Base-by-base conservation (phyloP, 1,284 basidiomycete genomes). In the Blastosporella zonata region DNA sequence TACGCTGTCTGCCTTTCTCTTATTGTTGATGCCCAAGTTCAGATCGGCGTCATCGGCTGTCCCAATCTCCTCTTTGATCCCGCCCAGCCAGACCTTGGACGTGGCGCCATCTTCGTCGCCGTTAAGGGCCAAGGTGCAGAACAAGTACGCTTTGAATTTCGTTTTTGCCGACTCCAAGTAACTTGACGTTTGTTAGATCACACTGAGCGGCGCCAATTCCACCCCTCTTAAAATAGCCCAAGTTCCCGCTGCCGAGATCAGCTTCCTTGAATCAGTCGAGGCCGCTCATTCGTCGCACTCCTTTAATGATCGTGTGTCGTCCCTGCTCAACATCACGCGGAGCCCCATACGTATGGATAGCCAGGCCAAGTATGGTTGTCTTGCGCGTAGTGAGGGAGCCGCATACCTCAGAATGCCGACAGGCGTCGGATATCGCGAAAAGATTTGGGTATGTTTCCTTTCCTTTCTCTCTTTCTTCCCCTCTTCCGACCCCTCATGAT, bases 1-100 rank as follows among this genome's bases (percentile, higher is more conserved):
- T 99, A 96, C 63, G 96, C 96, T 4, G 93, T 99, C 22, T 99
- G 96, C 68, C 76, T 99, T 23, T 90, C 93, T 0, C 78, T 99
- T 52, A 82, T 99, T 59, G 79, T 93, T 48, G 84, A 98, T 59
- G 82, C 90, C 0, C 66, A 84, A 50, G 92, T 96, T 34, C 77
- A 92, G 61, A 75, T 97, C 10, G 95, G 94, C 17, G 86, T 97
- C 17, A 93, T 98, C 62, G 96, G 95, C 3, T 98, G 95, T 67
- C 96, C 95, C 0, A 99, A 99, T 69, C 76, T 99, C 20, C 87
- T 84, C n/a, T 65, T 79, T 18, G 73, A 82, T 55, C 73, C 77
- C 2, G 64, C 74, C 1, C 69, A 80, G 40, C 77, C 85, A 1
- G 72, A 81, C 10, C 79, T 79, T 23, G 75, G 74, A 39, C 84